These are phyloP conservation scores for Raffaelea arxii DNA, from an alignment of 2,329 filamentous ascomycete genomes.

Conservation along the genomic window DNA sequence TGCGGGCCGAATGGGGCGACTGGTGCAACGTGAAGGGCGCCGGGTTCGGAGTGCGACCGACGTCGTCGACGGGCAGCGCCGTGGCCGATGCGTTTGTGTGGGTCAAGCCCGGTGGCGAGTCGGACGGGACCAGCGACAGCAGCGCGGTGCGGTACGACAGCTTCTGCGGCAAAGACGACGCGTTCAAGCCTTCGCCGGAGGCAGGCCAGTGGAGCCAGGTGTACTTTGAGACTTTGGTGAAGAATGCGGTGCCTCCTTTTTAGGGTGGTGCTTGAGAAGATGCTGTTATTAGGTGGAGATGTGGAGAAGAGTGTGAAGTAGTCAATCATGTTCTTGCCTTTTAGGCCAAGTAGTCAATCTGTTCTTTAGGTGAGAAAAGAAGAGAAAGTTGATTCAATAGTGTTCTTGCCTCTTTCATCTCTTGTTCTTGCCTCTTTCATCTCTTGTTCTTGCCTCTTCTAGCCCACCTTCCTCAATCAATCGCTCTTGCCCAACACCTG, in stretches of 20 bases:
- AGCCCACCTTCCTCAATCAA: too few relatives aligned
- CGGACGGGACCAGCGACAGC: conserved; percentile 27
- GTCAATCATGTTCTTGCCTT: too few relatives aligned
- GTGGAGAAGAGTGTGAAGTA: too few relatives aligned
- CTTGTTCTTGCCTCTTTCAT: too few relatives aligned
- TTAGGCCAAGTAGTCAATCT: too few relatives aligned
- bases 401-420: too few relatives aligned
- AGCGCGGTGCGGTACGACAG: conserved; percentile 24
- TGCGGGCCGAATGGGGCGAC: conserved; percentile 34
- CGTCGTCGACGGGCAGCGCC: conserved; percentile 43
- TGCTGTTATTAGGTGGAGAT: background rate
- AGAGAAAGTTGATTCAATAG: too few relatives aligned
- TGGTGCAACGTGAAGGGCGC: conserved; percentile 47
- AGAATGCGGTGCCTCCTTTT: conserved; percentile 28
- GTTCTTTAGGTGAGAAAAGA: too few relatives aligned
- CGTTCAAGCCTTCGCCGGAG: conserved; percentile 30
- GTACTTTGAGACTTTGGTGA: conserved; percentile 33
- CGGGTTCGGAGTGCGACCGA: conserved; percentile 50
- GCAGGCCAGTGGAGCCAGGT: conserved; percentile 33
- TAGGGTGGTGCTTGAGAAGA: conserved; percentile 8
- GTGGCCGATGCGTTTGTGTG: conserved; percentile 56
- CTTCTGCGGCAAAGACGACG: conserved; percentile 27
- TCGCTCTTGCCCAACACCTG: too few relatives aligned
- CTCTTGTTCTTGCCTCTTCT: too few relatives aligned
- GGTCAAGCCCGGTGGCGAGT: conserved; percentile 55